Evolutionary conservation across 1,139 yeast species (phyloP).

Genomic region (Blastobotrys indianensis): DNA sequence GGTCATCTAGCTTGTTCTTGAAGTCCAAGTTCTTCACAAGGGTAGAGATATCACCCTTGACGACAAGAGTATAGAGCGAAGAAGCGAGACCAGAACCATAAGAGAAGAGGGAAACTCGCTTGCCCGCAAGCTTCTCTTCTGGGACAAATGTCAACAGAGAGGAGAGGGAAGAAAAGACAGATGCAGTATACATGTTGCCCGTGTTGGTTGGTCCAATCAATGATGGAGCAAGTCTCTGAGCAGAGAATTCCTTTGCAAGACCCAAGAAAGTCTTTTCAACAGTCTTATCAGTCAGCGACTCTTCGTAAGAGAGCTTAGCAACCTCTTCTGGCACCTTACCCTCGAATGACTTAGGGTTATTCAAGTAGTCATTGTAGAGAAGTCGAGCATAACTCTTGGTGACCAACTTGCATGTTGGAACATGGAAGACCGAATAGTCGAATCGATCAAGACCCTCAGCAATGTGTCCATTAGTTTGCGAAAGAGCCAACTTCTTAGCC

Average conservation of each 20-base stretch:
- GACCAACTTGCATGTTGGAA: slow-evolving; percentile 95
- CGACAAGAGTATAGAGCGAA: slow-evolving; percentile 71
- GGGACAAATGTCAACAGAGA: slow-evolving; percentile 76
- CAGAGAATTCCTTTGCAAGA: slow-evolving; percentile 65
- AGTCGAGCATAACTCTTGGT: slow-evolving; percentile 90
- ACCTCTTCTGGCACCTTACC: slow-evolving; percentile 61
- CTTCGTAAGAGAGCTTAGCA: slow-evolving; percentile 62
- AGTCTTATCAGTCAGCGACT: slow-evolving; percentile 69
- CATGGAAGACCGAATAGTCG: slow-evolving; percentile 96
- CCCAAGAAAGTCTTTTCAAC: slow-evolving; percentile 82
- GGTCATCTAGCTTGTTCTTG: slow-evolving; percentile 60
- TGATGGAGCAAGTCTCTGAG: slow-evolving; percentile 72
- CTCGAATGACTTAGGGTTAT: slow-evolving; percentile 46
- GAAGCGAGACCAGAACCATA: slow-evolving; percentile 98
- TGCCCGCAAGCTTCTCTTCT: slow-evolving; percentile 63
- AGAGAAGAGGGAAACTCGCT: slow-evolving; percentile 89
- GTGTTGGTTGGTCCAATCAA: slow-evolving; percentile 89
- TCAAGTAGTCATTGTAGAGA: slow-evolving; percentile 77
- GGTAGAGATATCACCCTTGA: slow-evolving; percentile 72
- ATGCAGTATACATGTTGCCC: slow-evolving; percentile 98
- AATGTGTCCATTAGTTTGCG: slow-evolving; percentile 30
- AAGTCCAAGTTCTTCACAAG: slow-evolving; percentile 65
- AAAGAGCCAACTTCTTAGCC: slow-evolving; percentile 44
- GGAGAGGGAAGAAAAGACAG: slow-evolving; percentile 81
- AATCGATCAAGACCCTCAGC: slow-evolving; percentile 54